Evolutionary conservation across 306 rosid species (phyloP), one percentile per base, ranked within the genome.

Genomic region (Dalbergia oliveri): DNA sequence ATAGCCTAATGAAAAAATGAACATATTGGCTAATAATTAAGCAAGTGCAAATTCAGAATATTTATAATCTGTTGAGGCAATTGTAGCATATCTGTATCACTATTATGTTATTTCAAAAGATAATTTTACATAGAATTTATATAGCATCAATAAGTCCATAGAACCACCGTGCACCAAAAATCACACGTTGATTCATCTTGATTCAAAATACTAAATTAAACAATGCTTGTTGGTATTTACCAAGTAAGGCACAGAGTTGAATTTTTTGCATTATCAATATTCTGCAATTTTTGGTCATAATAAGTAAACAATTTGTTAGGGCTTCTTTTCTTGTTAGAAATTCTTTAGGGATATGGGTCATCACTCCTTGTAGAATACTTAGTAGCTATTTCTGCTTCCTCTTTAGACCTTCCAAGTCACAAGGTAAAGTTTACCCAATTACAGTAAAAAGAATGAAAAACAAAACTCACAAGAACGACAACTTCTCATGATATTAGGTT

Each of bases 351-450:
- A 8, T n/a, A 14, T 64, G 14, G 69, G 49, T 35, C 60, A 14
- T 35, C 49, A 64, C 50, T 35, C 11, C 8, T 64, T 8, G n/a
- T n/a, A n/a, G n/a, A n/a, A n/a, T n/a, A n/a, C n/a, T n/a, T n/a
- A n/a, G n/a, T n/a, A 0, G 0, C 12, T 63, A 9, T 9, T 21
- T 58, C 0, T 1, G 21, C 14, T 34, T 5, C 23, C 47, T 9
- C 50, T 64, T 39, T 64, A 50, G 49, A 37, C 69, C 23, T 64
- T 34, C 44, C 21, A 63, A 14, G 21, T 63, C 11, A 35, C 37
- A 64, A 35, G 69, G 19, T 35, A 64, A 37, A 35, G 69, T 64
- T 39, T 64, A 34, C 15, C 12, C n/a, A 64, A 16, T 39, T 63
- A n/a, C 4, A 63, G 43, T 63, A 35, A 9, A 35, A 63, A 11